Base-by-base conservation (phyloP, 179 eudicot genomes). In the Corrigiola litoralis region DNA sequence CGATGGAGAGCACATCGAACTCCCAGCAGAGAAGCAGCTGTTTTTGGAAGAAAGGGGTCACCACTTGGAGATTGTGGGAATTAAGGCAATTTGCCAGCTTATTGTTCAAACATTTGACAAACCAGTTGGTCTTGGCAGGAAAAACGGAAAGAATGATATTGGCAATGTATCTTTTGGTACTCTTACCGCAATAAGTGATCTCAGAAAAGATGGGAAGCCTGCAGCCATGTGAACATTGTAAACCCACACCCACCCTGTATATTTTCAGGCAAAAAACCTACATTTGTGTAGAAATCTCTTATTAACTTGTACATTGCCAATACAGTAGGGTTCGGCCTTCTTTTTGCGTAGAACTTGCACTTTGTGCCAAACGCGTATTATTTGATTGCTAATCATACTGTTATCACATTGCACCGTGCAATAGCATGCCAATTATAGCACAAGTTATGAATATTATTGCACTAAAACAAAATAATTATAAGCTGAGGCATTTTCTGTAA, bases 171-270 rank as follows among this genome's bases (percentile, higher is more conserved):
- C 67, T 33, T 72, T 58, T 55, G 98, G 99, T 40, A 76, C 69
- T 17, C 89, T 94, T 16, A 90, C 89, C 57, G 97, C 89, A 32
- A 94, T 94, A 9, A 82, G 97, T 72, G 95, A 94, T 63, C 95
- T 94, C 8, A 87, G 99, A 74, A 94, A 94, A 77, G 84, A 88
- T 68, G 97, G 98, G 56, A 79, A 69, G 65, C 99, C 95, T 29
- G 97, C 99, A 48, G 90, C 91, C 6, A 61, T 80, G 56, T 89
- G 73, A 84, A 49, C 33, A 11, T 34, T 34, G 8, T 25, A 40
- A n/a, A n/a, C n/a, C n/a, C n/a, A n/a, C n/a, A n/a, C n/a, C n/a
- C n/a, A n/a, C n/a, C n/a, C n/a, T n/a, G n/a, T n/a, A n/a, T n/a
- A n/a, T n/a, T n/a, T n/a, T n/a, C n/a, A n/a, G n/a, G n/a, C n/a